Evolutionary conservation across 768 basidiomycete species (phyloP).

Genomic region (Artomyces pyxidatus): DNA sequence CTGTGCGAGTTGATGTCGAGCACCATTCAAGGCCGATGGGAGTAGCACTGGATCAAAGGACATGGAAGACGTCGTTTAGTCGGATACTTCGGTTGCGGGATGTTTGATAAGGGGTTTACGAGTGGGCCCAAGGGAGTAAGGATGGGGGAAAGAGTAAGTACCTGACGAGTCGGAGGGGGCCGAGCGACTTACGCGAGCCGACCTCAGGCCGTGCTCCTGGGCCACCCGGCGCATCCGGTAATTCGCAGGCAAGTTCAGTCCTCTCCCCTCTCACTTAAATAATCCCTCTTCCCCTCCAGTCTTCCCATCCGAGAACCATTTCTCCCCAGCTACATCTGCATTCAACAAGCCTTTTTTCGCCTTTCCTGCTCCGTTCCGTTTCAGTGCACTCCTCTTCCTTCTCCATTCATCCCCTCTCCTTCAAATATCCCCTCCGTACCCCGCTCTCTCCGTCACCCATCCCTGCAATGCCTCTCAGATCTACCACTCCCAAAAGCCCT

Average conservation of each 20-base stretch:
- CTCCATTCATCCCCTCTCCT: slow-evolving; percentile 12
- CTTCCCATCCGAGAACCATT: not conserved
- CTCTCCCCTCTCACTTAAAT: not conserved
- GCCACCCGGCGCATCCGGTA: not conserved
- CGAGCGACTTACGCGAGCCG: too few species aligned
- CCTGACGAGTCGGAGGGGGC: too few species aligned
- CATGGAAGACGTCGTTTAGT: not conserved
- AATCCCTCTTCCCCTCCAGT: not conserved
- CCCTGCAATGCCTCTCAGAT: slow-evolving; percentile 18
- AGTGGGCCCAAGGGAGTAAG: too few species aligned
- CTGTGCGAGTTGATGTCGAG: too few species aligned
- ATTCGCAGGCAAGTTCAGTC: not conserved
- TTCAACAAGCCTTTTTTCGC: not conserved
- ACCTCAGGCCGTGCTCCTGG: not conserved
- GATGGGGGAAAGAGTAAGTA: too few species aligned
- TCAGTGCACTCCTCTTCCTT: slow-evolving; percentile 10
- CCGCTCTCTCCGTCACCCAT: slow-evolving; percentile 13
- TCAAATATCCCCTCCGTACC: slow-evolving; percentile 15
- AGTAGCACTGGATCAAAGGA: not conserved
- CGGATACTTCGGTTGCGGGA: not conserved
- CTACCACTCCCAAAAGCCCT: slow-evolving; percentile 21
- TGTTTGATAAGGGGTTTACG: not conserved
- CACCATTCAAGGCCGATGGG: too few species aligned
- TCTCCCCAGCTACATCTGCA: not conserved
- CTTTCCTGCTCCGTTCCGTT: not conserved